phyloP scores from a whole-genome alignment of 345 rosid species.

The Salix udensis region DNA sequence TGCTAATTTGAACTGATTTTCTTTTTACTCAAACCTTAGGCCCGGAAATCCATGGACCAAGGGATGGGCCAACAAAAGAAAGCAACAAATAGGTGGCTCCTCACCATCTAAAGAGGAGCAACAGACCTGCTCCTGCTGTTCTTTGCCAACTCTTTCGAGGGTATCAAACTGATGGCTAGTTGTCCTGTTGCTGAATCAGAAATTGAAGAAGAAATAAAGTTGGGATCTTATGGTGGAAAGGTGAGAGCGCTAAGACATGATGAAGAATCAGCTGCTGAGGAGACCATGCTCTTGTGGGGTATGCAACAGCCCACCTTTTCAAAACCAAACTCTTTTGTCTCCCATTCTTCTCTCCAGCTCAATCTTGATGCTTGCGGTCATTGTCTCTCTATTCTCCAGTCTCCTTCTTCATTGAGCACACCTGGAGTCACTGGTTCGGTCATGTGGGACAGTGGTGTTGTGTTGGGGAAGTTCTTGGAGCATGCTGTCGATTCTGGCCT shows the following conservation, averaged over 20 bases:
- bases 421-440: conserved; percentile 94
- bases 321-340: conserved; percentile 64
- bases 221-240: conserved; percentile 62
- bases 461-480: conserved; percentile 82
- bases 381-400: conserved; percentile 72
- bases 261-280: conserved; percentile 65
- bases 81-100: not conserved
- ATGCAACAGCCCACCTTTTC: conserved; percentile 78
- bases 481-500: conserved; percentile 71
- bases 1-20: not conserved
- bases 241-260: conserved; percentile 38
- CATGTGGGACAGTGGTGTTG: conserved; percentile 94
- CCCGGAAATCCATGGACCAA: not conserved
- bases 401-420: conserved; percentile 74
- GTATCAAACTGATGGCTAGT: not conserved
- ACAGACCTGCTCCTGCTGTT: too few species aligned
- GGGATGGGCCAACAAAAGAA: not conserved
- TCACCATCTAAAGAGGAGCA: conserved; percentile 8
- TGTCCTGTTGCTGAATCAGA: conserved; percentile 8
- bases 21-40: not conserved
- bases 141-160: too few species aligned
- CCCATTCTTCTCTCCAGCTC: conserved; percentile 77
- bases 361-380: conserved; percentile 85
- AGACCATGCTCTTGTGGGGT: conserved; percentile 88
- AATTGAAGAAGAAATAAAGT: conserved; percentile 15